Base-by-base conservation (phyloP, 768 basidiomycete species). In the Tricholoma matsutake region DNA sequence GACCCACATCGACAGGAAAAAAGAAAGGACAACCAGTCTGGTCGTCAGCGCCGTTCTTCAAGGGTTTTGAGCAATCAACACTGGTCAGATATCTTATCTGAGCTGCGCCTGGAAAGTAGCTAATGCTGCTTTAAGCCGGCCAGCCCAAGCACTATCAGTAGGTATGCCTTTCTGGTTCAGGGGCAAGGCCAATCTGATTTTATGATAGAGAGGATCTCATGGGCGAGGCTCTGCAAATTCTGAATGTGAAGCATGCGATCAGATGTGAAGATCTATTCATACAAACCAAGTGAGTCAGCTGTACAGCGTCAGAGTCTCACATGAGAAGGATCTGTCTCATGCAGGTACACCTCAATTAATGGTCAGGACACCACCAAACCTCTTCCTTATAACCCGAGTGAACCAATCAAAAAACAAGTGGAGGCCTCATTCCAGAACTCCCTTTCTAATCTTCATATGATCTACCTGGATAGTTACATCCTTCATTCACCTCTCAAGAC, bases 1-100 rank as follows among this genome's bases (percentile, higher is more conserved):
- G 34, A 58, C 51, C 29, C 35, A n/a, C n/a, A 16, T 32, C 45
- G 37, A 9, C 65, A 92, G 91, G 92, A 94, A 94, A 77, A 86
- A 86, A 67, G 87, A 89, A 58, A 72, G 79, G 22, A 94, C 93
- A 0, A 75, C 85, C 0, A 73, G 78, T 4, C 81, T 93, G 2
- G 91, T 94, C 18, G 74, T 88, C 54, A 80, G 78, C 58, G 93
- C 93, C 9, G 83, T 94, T 58, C 73, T 88, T 39, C 81, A 84
- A 63, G 92, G 93, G 5, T 94, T 94, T 70, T 76, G 86, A 51
- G 91, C 88, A 4, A 85, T 94, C 29, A 92, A 95, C 67, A 93
- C 91, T n/a, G 91, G 91, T 81, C 72, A 63, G 78, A 32, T 31
- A 22, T 56, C 5, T 53, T 53, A 51, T 57, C 1, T 47, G 39